Percentiles rank a stretch among this genome's conserved stretches.
These are phyloP conservation scores for Kluyveromyces marxianus DNA, from an alignment of 1,139 yeast genomes.

Conservation along the genomic window DNA sequence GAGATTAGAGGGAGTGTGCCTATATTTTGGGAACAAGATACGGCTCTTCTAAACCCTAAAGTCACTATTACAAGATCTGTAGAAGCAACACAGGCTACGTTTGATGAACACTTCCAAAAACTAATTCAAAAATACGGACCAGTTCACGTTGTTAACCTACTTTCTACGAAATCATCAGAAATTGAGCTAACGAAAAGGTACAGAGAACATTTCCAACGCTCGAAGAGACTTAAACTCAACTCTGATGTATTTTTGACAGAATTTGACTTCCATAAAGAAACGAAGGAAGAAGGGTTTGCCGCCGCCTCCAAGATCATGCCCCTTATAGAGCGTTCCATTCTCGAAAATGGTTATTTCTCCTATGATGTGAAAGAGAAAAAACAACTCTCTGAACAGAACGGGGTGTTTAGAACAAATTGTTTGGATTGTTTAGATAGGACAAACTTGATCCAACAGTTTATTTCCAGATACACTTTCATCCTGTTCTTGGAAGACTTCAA, in stretches of 20 bases:
- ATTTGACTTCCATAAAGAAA: slow-evolving; percentile 91
- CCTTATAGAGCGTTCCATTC: slow-evolving; percentile 53
- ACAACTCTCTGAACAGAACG: slow-evolving; percentile 67
- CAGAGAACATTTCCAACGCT: slow-evolving; percentile 39
- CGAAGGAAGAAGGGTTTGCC: slow-evolving; percentile 79
- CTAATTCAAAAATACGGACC: slow-evolving; percentile 73
- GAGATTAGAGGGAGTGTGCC: slow-evolving; percentile 96
- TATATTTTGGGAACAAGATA: slow-evolving; percentile 96
- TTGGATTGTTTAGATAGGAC: slow-evolving; percentile 94
- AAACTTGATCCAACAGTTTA: slow-evolving; percentile 82
- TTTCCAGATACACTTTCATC: slow-evolving; percentile 60
- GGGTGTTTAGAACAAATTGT: slow-evolving; percentile 88
- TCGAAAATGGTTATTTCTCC: slow-evolving; percentile 74
- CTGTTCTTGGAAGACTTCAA: slow-evolving; percentile 49
- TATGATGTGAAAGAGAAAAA: slow-evolving; percentile 45
- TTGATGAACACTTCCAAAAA: slow-evolving; percentile 68
- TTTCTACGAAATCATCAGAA: slow-evolving; percentile 76
- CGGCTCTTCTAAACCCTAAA: slow-evolving; percentile 72
- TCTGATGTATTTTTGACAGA: slow-evolving; percentile 59
- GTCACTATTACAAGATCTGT: slow-evolving; percentile 79
- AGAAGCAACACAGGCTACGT: slow-evolving; percentile 90
- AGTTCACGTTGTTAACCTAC: slow-evolving; percentile 75
- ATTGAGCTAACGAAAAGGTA: slow-evolving; percentile 65
- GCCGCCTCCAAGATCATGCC: slow-evolving; percentile 72
- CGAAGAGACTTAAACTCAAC: slow-evolving; percentile 31